phyloP scores from a whole-genome alignment of 2,329 filamentous ascomycete species.

The Stachybotrys chlorohalonatus region DNA sequence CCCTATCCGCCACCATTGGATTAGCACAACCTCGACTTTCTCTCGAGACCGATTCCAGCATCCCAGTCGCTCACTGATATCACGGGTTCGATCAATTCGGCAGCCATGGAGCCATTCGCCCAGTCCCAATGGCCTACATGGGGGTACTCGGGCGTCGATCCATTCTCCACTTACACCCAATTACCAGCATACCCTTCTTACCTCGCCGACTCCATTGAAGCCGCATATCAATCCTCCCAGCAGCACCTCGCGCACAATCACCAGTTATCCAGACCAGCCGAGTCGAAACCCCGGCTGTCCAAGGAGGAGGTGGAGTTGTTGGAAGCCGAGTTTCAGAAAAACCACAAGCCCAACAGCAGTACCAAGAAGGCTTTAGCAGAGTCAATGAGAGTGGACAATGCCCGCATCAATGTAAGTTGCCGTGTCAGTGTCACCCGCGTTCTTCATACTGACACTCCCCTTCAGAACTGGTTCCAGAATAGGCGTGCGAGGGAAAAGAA shows the following conservation, averaged over 20 bases:
- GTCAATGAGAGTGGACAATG: slow-evolving; percentile 52
- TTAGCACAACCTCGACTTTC: not conserved
- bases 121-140: slow-evolving; percentile 26
- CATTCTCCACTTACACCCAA: slow-evolving; percentile 21
- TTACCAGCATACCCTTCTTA: slow-evolving; percentile 24
- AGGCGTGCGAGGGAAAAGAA: slow-evolving; percentile 57
- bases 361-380: slow-evolving; percentile 53
- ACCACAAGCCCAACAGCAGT: slow-evolving; percentile 55
- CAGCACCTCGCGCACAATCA: slow-evolving; percentile 26
- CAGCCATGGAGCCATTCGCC: slow-evolving; percentile 21
- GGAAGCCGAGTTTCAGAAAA: slow-evolving; percentile 53
- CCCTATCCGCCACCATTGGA: not conserved
- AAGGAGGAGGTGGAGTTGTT: slow-evolving; percentile 51
- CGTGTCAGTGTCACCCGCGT: not conserved
- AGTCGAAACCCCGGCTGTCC: slow-evolving; percentile 44
- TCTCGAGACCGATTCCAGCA: not conserved
- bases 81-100: not conserved
- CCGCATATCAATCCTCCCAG: slow-evolving; percentile 24
- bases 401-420: slow-evolving; percentile 50
- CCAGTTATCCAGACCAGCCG: slow-evolving; percentile 29
- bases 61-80: not conserved
- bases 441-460: slow-evolving; percentile 18
- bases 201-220: slow-evolving; percentile 28
- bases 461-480: slow-evolving; percentile 62
- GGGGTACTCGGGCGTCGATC: slow-evolving; percentile 19